Evolutionary conservation across 768 basidiomycete species (phyloP), one percentile per base, ranked within the genome.

Genomic region (Suillus weaverae): DNA sequence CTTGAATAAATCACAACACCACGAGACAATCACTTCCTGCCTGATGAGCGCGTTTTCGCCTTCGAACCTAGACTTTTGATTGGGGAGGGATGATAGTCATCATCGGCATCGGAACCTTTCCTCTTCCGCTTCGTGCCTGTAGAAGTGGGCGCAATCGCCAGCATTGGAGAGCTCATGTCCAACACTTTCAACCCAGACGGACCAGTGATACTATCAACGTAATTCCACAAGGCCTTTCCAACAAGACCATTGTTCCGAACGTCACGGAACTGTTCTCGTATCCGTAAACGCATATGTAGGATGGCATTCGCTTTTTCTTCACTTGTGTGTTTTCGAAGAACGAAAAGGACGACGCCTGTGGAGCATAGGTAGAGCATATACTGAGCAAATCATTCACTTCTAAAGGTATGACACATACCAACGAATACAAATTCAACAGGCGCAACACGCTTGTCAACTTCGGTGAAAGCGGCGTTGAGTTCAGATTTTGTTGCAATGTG

Each of bases 381-480:
- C 30, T 53, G 2, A 53, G 16, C 9, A 53, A 53, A 53, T 32
- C 8, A 30, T 32, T 39, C 43, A 35, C 32, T 65, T 20, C 33
- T 44, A 32, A 57, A 33, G 32, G 4, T 9, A 35, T 26, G 22
- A 22, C 14, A 13, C 76, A 66, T 70, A 93, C 93, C 91, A 48
- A 92, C 87, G 74, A 90, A 94, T 38, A 93, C 85, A 72, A 94
- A 91, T 70, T 92, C 89, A 9, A 89, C 85, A 2, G 90, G 90
- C 2, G 90, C 86, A 46, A 93, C 82, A 33, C 86, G 82, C 65
- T 85, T 83, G 63, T 79, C 77, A n/a, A 90, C 82, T 32, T 80
- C 76, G 20, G 66, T 77, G 68, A 92, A 88, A 2, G 80, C 86
- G 14, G 72, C 65, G n/a, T 81, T 83, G 39, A 84, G 75, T 7